phyloP scores from a whole-genome alignment of 495 filamentous ascomycete species.

The Margaritispora aquatica region DNA sequence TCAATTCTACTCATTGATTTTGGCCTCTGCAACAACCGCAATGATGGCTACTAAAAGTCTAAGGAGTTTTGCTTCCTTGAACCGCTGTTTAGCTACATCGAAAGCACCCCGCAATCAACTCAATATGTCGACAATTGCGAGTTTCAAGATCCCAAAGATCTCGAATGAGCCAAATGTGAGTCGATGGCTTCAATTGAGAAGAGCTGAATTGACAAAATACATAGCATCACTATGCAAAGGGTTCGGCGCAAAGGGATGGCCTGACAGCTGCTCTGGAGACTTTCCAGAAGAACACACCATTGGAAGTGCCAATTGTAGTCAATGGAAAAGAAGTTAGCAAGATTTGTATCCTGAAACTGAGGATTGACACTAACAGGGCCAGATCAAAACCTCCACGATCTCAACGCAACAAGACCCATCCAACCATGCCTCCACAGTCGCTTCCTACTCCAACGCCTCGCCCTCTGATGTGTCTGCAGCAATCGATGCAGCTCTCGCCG shows the following conservation, averaged over 20 bases:
- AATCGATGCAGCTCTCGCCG: conserved; percentile 73
- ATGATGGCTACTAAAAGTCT: conserved; percentile 20
- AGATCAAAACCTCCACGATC: conserved; percentile 38
- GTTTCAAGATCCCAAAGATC: conserved; percentile 82
- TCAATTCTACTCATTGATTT: background rate
- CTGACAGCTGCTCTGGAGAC: conserved; percentile 63
- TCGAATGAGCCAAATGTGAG: conserved; percentile 92
- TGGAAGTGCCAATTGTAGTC: conserved; percentile 73
- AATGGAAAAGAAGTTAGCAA: conserved; percentile 68
- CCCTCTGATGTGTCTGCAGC: conserved; percentile 64
- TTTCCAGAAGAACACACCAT: conserved; percentile 50
- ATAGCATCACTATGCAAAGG: conserved; percentile 83
- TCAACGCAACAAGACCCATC: conserved; percentile 67
- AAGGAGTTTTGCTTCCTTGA: conserved; percentile 14
- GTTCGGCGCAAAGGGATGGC: conserved; percentile 66
- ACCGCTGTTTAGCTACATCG: conserved; percentile 11
- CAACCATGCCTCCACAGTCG: conserved; percentile 62
- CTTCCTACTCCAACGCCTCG: conserved; percentile 71
- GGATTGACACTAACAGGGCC: background rate
- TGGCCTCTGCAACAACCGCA: background rate
- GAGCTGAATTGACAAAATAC: conserved; percentile 1
- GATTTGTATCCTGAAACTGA: conserved; percentile 8
- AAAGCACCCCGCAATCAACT: conserved; percentile 14
- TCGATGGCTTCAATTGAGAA: conserved; percentile 12
- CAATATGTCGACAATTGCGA: conserved; percentile 21